Percentiles rank a stretch among this genome's conserved stretches.
Evolutionary conservation across 2,329 filamentous ascomycete genomes (phyloP).

Genomic region (Aspergillus texensis): DNA sequence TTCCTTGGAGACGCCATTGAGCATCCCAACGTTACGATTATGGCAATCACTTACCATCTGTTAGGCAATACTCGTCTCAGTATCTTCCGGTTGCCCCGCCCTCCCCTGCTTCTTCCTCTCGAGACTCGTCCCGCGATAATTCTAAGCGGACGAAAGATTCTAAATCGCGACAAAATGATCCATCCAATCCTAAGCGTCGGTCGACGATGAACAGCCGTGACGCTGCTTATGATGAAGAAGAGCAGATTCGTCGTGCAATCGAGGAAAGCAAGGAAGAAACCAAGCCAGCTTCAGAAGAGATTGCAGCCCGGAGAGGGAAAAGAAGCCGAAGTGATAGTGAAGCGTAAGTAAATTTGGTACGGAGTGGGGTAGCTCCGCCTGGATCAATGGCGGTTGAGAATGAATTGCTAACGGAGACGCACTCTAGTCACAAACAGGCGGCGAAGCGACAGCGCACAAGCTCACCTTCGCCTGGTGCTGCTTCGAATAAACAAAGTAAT

Average conservation of each 20-base stretch:
- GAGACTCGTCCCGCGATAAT: conserved; percentile 45
- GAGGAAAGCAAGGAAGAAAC: conserved; percentile 91
- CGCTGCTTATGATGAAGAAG: conserved; percentile 93
- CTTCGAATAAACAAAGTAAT: conserved; percentile 50
- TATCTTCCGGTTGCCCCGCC: conserved; percentile 63
- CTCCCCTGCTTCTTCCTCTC: conserved; percentile 47
- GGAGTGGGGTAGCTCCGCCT: background rate
- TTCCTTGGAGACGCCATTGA: background rate
- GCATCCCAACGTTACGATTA: conserved; percentile 8
- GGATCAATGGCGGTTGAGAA: conserved; percentile 9
- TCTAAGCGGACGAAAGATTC: conserved; percentile 44
- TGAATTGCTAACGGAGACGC: conserved; percentile 28
- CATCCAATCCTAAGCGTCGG: conserved; percentile 72
- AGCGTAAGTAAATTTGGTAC: conserved; percentile 66
- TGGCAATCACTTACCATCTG: conserved; percentile 33
- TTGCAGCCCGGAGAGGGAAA: conserved; percentile 69
- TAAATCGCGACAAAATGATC: conserved; percentile 54
- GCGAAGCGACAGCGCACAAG: conserved; percentile 82
- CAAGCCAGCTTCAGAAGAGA: conserved; percentile 56
- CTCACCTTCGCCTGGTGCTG: conserved; percentile 70
- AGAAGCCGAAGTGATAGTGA: conserved; percentile 87
- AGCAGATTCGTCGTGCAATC: conserved; percentile 82
- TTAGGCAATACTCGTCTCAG: conserved; percentile 63
- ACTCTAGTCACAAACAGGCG: conserved; percentile 66
- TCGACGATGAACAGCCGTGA: conserved; percentile 98